Evolutionary conservation across 2,329 filamentous ascomycete species (phyloP).

Genomic region (Trichoderma sp.): DNA sequence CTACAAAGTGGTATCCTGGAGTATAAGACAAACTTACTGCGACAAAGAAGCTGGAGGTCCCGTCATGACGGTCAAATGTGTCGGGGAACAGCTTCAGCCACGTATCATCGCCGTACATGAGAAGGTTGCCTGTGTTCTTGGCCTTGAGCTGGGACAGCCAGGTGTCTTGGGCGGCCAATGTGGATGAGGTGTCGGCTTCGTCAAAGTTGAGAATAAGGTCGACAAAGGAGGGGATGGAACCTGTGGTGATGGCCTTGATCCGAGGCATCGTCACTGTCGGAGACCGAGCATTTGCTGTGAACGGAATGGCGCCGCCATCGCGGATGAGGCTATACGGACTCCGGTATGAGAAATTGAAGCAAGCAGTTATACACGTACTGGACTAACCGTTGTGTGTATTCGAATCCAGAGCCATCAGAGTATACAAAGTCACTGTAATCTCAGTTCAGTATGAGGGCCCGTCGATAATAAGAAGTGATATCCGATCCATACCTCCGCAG

Average conservation of each 20-base stretch:
- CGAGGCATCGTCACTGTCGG: constrained; percentile 98
- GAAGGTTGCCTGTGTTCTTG: constrained; percentile 69
- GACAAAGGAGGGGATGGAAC: constrained; percentile 96
- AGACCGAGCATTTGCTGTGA: constrained; percentile 93
- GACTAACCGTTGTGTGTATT: constrained; percentile 82
- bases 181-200: constrained; percentile 89
- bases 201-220: constrained; percentile 97
- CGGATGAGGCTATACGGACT: constrained; percentile 69
- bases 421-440: constrained; percentile 85
- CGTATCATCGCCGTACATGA: constrained; percentile 98
- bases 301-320: constrained; percentile 81
- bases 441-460: constrained; percentile 30
- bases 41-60: constrained; percentile 97
- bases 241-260: constrained; percentile 95
- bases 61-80: constrained; percentile 84
- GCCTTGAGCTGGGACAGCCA: constrained; percentile 93
- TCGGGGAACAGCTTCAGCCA: constrained; percentile 96
- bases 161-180: constrained; percentile 84
- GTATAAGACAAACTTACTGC: constrained; percentile 64
- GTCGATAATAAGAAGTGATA: neutral
- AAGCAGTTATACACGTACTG: neutral
- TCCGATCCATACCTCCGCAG: constrained; percentile 68
- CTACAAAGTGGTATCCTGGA: neutral
- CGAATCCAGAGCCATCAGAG: constrained; percentile 75
- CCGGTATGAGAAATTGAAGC: neutral